Evolutionary conservation across 345 rosid genomes (phyloP), one percentile per base, ranked within the genome.

Genomic region (Hirschfeldia incana): DNA sequence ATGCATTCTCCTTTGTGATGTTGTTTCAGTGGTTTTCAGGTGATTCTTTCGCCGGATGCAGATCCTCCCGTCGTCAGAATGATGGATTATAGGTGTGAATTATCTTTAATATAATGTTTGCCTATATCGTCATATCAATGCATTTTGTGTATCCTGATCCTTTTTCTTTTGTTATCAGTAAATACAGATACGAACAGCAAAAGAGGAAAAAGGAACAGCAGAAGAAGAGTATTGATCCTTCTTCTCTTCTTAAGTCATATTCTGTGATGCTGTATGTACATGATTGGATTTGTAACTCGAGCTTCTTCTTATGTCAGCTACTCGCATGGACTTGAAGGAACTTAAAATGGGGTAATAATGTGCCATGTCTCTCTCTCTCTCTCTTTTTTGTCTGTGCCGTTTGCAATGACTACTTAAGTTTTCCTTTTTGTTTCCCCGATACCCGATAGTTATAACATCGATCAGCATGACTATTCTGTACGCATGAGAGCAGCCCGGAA

Each of bases 21-120:
- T 27, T 30, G n/a, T 63, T 55, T 74, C 17, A 60, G 26, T 42
- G 28, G 1, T 79, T 73, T 80, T 78, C 87, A 95, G 99, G 96
- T 95, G 77, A 86, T 93, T 73, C 76, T 93, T 71, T 91, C 98
- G 53, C 94, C 98, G 7, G 96, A 95, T 80, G 94, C 96, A 1
- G 96, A 95, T 80, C 98, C 98, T 78, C 99, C 96, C 0, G 97
- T 95, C 77, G 86, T 91, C 78, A 86, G 85, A 87, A 91, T 90
- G 84, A 93, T 91, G 97, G 97, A 95, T 86, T 95, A 87, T 86
- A 91, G 82, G 99, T 89, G 83, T 59, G 49, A 7, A 8, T 28
- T 27, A 11, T 30, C 11, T 46, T 67, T 0, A 51, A 65, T 1
- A 26, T 42, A 11, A 30, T 12, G 30, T 3, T 8, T 67, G 58